Evolutionary conservation across 1,284 basidiomycete genomes (phyloP), one percentile per base, ranked within the genome.

Genomic region (Leccinum olivaceoglutinosum): DNA sequence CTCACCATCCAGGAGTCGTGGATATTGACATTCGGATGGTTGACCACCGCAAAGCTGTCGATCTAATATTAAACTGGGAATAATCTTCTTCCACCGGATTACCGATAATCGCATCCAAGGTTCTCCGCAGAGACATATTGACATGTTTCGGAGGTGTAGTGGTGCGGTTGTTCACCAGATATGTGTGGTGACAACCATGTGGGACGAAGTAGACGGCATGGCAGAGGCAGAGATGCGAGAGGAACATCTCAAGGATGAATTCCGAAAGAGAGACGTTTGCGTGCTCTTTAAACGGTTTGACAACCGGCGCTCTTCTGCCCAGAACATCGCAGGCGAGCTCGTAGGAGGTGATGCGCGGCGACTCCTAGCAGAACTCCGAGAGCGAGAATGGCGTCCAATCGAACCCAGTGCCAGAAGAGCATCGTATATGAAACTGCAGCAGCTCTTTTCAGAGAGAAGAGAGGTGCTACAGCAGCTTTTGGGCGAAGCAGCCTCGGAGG

Each of bases 171-270:
- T 67, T n/a, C 49, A 41, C 49, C 51, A 44, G 8, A 60, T 60
- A 41, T 66, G 65, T 38, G 39, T 65, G 2, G 54, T 65, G 34
- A 65, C 64, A 16, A 63, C 64, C 5, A 65, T 65, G 64, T 65
- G 64, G 64, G 58, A 65, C 58, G 9, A 66, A 6, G 54, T 63
- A 34, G 25, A 10, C 38, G 58, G 63, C 39, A 18, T 6, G 14
- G 39, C 14, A 5, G 61, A 63, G 6, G 64, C 64, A 21, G 64
- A 57, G 54, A 21, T 4, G 25, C 44, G 60, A 54, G 64, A 65
- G 41, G 7, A 9, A 3, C 4, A 29, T 16, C 25, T 65, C 46
- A 63, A 60, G 18, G 54, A 54, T 51, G 46, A 49, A 14, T 58
- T 58, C 8, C 38, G 32, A 25, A 58, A 34, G 41, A n/a, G 38